phyloP scores from a whole-genome alignment of 2,329 filamentous ascomycete genomes.

The Aschersonia sp. region DNA sequence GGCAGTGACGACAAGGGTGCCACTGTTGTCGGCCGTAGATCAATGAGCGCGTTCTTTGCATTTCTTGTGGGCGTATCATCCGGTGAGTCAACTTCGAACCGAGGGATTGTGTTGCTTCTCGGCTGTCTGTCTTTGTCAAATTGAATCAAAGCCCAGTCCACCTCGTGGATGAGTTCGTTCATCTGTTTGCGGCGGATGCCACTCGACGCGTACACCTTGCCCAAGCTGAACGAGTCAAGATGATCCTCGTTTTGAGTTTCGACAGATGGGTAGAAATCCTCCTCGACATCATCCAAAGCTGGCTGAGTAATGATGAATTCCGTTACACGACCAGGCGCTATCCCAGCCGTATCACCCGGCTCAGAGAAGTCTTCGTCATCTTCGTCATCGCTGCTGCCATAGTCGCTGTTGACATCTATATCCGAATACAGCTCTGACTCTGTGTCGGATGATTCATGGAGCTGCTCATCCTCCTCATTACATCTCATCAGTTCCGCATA shows the following conservation, averaged over 20 bases:
- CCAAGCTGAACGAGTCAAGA: slow-evolving; percentile 65
- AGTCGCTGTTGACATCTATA: slow-evolving; percentile 38
- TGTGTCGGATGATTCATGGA: slow-evolving; percentile 46
- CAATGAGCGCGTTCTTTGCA: slow-evolving; percentile 2
- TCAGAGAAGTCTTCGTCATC: slow-evolving; percentile 43
- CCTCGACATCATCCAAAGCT: slow-evolving; percentile 72
- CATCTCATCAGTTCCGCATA: slow-evolving; percentile 22
- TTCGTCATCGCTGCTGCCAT: slow-evolving; percentile 32
- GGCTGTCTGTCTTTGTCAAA: slow-evolving; percentile 61
- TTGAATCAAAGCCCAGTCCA: slow-evolving; percentile 88
- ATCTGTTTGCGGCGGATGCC: slow-evolving; percentile 67
- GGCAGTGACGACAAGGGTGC: slow-evolving; percentile 49
- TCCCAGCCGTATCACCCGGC: slow-evolving; percentile 63
- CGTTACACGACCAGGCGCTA: slow-evolving; percentile 60
- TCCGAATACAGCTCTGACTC: slow-evolving; percentile 41
- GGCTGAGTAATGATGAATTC: slow-evolving; percentile 81
- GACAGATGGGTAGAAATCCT: slow-evolving; percentile 65
- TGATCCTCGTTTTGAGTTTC: slow-evolving; percentile 68
- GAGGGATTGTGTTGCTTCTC: slow-evolving; percentile 54
- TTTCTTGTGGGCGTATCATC: slow-evolving; percentile 5
- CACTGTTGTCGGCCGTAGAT: slow-evolving; percentile 40
- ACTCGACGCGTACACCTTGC: slow-evolving; percentile 78
- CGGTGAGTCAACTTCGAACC: slow-evolving; percentile 4
- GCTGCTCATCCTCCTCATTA: slow-evolving; percentile 14
- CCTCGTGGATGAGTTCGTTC: slow-evolving; percentile 68